Evolutionary conservation across 202 grass and related monocot genomes (phyloP), one percentile per base, ranked within the genome.

Genomic region (Elaeis oleifera): DNA sequence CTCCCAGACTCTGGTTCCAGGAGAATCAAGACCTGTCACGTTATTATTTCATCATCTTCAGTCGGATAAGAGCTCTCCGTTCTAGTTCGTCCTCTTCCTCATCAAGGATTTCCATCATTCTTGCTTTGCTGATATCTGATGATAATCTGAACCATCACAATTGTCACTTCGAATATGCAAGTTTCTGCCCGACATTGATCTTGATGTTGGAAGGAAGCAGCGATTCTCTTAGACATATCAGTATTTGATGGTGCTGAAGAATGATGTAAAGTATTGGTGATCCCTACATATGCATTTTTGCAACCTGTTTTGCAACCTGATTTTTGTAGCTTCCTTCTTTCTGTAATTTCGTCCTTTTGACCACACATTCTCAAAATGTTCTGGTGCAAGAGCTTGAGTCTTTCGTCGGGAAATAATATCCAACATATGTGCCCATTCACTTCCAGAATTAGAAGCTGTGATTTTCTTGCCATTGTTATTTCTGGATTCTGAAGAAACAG

Each of bases 1-100:
- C 75, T 99, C 94, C 94, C 94, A 99, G n/a, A 99, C 88, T 86
- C 77, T 89, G 53, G 85, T 99, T 81, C 87, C 94, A 67, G 83
- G 94, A 62, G 94, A 92, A 80, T 89, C 85, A 72, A 99, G 75
- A 54, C 94, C 94, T 66, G 83, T 99, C 31, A 94, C 80, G 61
- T 75, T 89, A 72, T 75, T 92, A 71, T 60, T 71, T 96, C 87
- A 9, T 73, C 70, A 27, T 73, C 68, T 31, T 71, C 70, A 25
- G 59, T 63, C 5, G 59, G 60, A 44, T 73, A 73, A 32, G 70
- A 73, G 21, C 59, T 56, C 51, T 73, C 68, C 26, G 54, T 82
- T 54, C 79, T 56, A 52, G 69, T 77, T 63, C 67, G 59, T 56
- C 49, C 54, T 73, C 68, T 50, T 66, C 26, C 67, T 82, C 51